Conservation (phyloP, 2,329 filamentous ascomycete genomes). For the Sclerotiophoma versabilis region DNA sequence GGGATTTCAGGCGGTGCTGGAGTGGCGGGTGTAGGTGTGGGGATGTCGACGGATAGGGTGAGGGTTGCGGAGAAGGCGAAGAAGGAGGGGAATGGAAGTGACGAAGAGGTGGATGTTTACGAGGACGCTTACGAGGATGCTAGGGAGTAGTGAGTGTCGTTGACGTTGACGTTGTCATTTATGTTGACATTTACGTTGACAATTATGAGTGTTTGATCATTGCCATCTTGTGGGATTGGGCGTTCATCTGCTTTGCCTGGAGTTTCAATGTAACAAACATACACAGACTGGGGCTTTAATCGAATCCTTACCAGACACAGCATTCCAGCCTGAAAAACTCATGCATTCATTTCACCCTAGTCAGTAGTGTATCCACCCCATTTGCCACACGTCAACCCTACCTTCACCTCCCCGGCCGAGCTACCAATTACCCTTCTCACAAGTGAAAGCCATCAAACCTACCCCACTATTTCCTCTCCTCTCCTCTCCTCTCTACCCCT, state of each 20-base stretch:
- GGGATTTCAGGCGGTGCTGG: not conserved
- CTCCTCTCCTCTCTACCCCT: not conserved
- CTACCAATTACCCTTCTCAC: too few relatives aligned
- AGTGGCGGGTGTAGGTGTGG: not conserved
- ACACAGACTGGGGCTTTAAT: too few relatives aligned
- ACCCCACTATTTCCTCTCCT: not conserved
- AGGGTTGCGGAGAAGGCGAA: not conserved
- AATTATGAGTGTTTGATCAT: too few relatives aligned
- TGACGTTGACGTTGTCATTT: not conserved
- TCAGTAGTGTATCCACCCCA: too few relatives aligned
- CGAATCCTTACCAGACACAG: too few relatives aligned
- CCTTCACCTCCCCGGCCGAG: not conserved
- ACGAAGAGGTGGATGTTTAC: conserved; percentile 5
- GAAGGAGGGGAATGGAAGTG: not conserved
- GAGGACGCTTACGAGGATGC: conserved; percentile 11
- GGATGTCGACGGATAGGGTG: not conserved
- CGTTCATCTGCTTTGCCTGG: not conserved
- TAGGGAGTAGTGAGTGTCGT: not conserved
- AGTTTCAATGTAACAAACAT: too few relatives aligned
- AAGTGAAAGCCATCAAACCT: not conserved
- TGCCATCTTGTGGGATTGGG: not conserved
- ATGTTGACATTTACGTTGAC: too few relatives aligned
- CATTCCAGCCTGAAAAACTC: too few relatives aligned
- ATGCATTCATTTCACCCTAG: too few relatives aligned
- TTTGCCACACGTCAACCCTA: too few relatives aligned